Evolutionary conservation across 2,329 filamentous ascomycete genomes (phyloP), one percentile per base, ranked within the genome.

Genomic region (Aspergillus jensenii): DNA sequence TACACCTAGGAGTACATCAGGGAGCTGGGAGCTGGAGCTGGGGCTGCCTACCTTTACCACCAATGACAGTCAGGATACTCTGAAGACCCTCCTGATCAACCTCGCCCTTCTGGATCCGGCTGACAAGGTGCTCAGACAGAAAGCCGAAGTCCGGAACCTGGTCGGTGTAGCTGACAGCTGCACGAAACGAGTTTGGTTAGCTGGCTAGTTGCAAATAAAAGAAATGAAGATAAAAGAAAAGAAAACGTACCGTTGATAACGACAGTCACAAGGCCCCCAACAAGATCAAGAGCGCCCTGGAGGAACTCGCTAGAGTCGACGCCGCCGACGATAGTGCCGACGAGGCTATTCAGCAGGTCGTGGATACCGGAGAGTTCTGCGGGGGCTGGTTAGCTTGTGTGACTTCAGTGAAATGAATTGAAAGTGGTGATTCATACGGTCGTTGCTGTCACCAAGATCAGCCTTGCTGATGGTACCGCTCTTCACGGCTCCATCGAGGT

Each of bases 221-320:
- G 21, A 21, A 21, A 21, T 17, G 7, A 21, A 21, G 19, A 43
- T n/a, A 23, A 27, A 8, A 9, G 14, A 44, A 6, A 15, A 35
- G 6, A 27, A 15, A 27, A 62, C 63, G 41, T 68, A 68, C 65
- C 62, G 48, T 59, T 61, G 9, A 62, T 47, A 43, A 47, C 56
- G 31, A 33, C 31, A 46, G 66, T 61, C 7, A 59, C 65, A 6
- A 64, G 63, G 14, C 44, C 39, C 11, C 55, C 56, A 35, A 47
- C 54, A 19, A 52, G 49, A 43, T 43, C 15, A 23, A 50, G 12
- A n/a, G 53, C 45, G 33, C 21, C 43, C 47, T 54, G 21, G 19
- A 57, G 27, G 23, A 59, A 37, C 63, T 58, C 4, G 59, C 52
- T 23, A 41, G 51, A 31, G 33, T 44, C 58, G 7, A 60, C 52